A percentile compares a stretch with the other conserved stretches of the same genome.
phyloP scores from a whole-genome alignment of 306 rosid genomes.

The Cajanus cajan region DNA sequence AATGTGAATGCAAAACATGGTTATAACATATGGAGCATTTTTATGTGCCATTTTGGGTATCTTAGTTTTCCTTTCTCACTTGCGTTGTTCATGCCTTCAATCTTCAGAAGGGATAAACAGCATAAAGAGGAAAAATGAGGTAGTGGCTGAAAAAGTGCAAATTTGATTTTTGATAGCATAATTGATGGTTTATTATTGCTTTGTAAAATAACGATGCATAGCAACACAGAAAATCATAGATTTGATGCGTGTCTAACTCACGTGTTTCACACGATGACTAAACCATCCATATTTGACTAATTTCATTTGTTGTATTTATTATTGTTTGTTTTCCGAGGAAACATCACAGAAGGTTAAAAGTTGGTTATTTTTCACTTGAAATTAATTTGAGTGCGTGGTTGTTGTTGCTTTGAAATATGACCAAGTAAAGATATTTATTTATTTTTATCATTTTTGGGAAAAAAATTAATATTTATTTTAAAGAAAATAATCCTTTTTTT shows the following conservation, averaged over 20 bases:
- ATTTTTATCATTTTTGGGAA: no score
- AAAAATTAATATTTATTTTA: no score
- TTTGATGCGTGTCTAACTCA: background rate
- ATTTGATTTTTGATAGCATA: background rate
- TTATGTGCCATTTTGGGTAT: background rate
- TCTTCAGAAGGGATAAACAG: background rate
- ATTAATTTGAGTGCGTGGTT: background rate
- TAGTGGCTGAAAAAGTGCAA: slow-evolving; percentile 22
- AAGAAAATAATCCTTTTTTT: no score
- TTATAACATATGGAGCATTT: background rate
- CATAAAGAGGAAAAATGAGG: background rate
- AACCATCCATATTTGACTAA: background rate
- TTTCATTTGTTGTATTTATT: slow-evolving; percentile 7
- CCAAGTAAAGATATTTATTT: background rate
- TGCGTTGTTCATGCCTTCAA: background rate
- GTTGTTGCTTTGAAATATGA: no score
- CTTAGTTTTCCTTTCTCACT: background rate
- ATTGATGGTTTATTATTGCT: background rate
- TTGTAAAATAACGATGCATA: background rate
- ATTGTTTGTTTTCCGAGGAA: background rate
- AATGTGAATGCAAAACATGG: background rate
- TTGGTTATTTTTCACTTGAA: background rate
- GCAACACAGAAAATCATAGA: background rate
- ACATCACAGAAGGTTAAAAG: background rate
- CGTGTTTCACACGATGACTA: background rate